Evolutionary conservation across 305 asterid genomes (phyloP).

Genomic region (Rubia peregrina): DNA sequence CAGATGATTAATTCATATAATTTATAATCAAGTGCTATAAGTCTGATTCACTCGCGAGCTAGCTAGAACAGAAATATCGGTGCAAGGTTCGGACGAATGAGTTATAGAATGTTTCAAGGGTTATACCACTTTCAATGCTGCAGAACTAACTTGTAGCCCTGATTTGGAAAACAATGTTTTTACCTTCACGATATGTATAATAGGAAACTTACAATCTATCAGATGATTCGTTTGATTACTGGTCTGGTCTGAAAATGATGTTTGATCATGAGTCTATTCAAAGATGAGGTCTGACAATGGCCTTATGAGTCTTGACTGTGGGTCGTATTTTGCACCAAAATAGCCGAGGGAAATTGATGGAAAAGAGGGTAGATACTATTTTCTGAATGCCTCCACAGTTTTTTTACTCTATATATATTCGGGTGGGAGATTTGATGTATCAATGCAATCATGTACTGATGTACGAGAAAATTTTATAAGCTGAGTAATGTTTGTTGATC

Average conservation of each 20-base stretch:
- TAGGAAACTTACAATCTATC: not conserved
- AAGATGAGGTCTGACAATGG: not conserved
- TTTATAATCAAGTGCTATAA: not conserved
- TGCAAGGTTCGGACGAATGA: too few species aligned
- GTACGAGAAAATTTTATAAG: too few species aligned
- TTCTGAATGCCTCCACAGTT: not conserved
- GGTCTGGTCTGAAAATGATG: not conserved
- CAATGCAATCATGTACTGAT: too few species aligned
- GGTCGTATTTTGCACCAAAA: not conserved
- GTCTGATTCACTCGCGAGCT: not conserved
- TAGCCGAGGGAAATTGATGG: not conserved
- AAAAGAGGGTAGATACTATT: not conserved
- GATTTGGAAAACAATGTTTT: not conserved
- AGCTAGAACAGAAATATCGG: not conserved
- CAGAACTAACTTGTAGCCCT: not conserved
- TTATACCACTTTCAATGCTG: not conserved
- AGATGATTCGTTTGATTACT: not conserved
- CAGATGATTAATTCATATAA: constrained; percentile 7
- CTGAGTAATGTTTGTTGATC: too few species aligned
- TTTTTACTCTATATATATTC: too few species aligned
- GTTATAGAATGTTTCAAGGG: not conserved
- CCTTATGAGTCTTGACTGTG: not conserved
- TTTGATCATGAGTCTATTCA: not conserved
- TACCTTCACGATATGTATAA: not conserved
- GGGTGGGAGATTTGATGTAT: too few species aligned